Base-by-base conservation (phyloP, 2,329 filamentous ascomycete genomes). In the Aspergillus sp. region DNA sequence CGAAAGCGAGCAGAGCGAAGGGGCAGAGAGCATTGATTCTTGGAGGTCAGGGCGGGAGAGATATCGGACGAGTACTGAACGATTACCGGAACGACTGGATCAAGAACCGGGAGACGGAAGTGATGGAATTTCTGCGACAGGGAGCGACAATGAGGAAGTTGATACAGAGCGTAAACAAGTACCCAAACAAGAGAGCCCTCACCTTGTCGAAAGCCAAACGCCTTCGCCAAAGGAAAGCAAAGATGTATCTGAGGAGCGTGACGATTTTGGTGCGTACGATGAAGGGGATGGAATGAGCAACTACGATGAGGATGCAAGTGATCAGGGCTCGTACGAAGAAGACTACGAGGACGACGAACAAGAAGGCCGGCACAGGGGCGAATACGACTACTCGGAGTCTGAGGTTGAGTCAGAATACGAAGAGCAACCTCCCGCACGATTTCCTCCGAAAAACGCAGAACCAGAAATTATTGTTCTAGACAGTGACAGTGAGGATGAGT, bases 401-500 rank as follows among this genome's bases (percentile, higher is more conserved):
- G 66, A 64, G 37, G 51, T 44, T 8, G 64, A 64, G n/a, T 63
- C 62, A 21, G 63, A 61, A 4, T 39, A 52, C 27, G 43, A 52
- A 14, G 40, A 44, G 45, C 51, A 54, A 21, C 41, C 5, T 40
- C 55, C 52, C 43, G 50, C 40, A 14, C 56, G 54, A 33, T 35
- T 56, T 17, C 23, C 57, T 8, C 56, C 57, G 21, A 64, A 57
- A 47, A 63, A 47, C 5, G 54, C 58, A 2, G 62, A 68, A 15
- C 67, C 67, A 15, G 76, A 78, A 59, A 58, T 78, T 39, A 77
- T 78, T 51, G 71, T 77, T 24, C 45, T 78, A 14, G 75, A 77
- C 56, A 77, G 74, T 57, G 75, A 77, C 55, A 77, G 74, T 55
- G 74, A 77, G 31, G 72, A 75, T 51, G 75, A 77, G 51, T 62